phyloP scores from a whole-genome alignment of 768 basidiomycete species.

The Astraeus odoratus region DNA sequence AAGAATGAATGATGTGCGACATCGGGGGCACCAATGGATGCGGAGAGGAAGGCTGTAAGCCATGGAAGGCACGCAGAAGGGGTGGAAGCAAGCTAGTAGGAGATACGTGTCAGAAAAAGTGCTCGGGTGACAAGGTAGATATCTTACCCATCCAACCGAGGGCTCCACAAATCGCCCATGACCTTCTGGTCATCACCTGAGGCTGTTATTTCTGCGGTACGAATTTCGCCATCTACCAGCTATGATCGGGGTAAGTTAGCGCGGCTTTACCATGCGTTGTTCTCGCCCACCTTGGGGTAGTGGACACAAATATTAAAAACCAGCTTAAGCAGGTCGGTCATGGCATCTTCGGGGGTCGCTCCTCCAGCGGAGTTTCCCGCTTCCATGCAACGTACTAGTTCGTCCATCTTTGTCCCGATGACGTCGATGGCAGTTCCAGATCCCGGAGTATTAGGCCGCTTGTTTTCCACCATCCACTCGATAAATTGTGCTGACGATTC shows the following conservation, averaged over 20 bases:
- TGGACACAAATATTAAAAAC: slow-evolving; percentile 74
- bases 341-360: slow-evolving; percentile 60
- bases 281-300: slow-evolving; percentile 60
- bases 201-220: slow-evolving; percentile 10
- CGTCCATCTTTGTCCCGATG: slow-evolving; percentile 54
- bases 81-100: slow-evolving; percentile 56
- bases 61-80: slow-evolving; percentile 61
- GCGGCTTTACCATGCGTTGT: background rate
- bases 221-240: slow-evolving; percentile 42
- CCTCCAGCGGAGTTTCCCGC: slow-evolving; percentile 27
- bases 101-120: background rate
- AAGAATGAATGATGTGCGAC: slow-evolving; percentile 73
- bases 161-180: slow-evolving; percentile 71
- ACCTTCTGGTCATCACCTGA: slow-evolving; percentile 35
- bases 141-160: slow-evolving; percentile 61
- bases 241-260: slow-evolving; percentile 3
- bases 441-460: slow-evolving; percentile 37
- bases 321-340: slow-evolving; percentile 80
- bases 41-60: slow-evolving; percentile 54
- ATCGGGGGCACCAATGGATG: slow-evolving; percentile 67
- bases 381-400: slow-evolving; percentile 42
- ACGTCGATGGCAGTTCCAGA: slow-evolving; percentile 52
- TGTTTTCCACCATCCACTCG: slow-evolving; percentile 57
- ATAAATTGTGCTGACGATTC: slow-evolving; percentile 41
- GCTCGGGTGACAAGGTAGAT: slow-evolving; percentile 5